Evolutionary conservation across 768 basidiomycete genomes (phyloP).

Genomic region (Atractiella rhizophila): DNA sequence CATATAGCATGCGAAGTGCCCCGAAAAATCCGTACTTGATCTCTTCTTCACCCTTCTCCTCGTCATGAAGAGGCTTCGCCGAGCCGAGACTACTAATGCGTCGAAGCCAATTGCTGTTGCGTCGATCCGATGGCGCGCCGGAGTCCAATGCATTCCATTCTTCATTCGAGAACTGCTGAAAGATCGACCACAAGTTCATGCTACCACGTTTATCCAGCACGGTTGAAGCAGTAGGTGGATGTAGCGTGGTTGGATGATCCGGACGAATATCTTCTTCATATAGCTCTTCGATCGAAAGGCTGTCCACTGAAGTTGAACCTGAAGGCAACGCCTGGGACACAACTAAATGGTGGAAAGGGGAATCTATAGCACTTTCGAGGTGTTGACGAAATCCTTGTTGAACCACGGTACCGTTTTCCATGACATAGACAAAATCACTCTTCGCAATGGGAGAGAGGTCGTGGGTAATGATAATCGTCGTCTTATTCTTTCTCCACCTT

Average conservation of each 20-base stretch:
- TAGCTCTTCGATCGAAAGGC: background rate
- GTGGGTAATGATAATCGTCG: constrained; percentile 84
- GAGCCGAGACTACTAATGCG: no score
- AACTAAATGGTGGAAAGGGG: constrained; percentile 51
- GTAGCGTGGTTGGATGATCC: no score
- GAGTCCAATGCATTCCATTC: no score
- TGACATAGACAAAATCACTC: constrained; percentile 73
- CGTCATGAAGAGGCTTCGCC: no score
- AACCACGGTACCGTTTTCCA: constrained; percentile 50
- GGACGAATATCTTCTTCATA: constrained; percentile 20
- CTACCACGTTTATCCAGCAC: no score
- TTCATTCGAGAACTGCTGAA: no score
- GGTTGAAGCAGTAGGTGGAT: no score
- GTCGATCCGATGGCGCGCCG: no score
- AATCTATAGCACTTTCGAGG: constrained; percentile 33
- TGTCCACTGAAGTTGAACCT: constrained; percentile 16
- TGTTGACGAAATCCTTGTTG: constrained; percentile 72
- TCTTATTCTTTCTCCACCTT: constrained; percentile 46
- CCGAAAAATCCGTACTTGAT: background rate
- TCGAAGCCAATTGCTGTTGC: no score
- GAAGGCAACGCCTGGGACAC: constrained; percentile 32
- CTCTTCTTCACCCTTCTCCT: no score
- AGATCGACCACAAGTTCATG: no score
- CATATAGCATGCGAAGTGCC: constrained; percentile 22
- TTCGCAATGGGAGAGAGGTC: constrained; percentile 57